A percentile compares a stretch with the other conserved stretches of the same genome.
Conservation (phyloP, 1,139 yeast species). For the Hansenula lynferdii region DNA sequence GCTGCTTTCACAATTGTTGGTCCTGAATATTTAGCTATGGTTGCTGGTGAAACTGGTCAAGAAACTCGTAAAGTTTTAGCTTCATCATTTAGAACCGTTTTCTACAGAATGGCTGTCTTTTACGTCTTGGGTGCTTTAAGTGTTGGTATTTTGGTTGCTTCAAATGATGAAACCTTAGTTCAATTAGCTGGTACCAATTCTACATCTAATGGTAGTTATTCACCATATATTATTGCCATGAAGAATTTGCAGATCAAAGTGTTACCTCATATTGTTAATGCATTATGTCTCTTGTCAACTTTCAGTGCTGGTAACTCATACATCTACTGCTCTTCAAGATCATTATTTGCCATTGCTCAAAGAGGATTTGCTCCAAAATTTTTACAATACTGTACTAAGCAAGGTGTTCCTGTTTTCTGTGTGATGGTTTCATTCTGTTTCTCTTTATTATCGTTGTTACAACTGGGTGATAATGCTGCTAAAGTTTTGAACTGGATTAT, state of each 20-base stretch:
- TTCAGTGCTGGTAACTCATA: neutral
- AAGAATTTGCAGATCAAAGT: neutral
- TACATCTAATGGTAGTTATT: slow-evolving; percentile 33
- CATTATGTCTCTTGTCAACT: neutral
- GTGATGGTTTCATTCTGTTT: neutral
- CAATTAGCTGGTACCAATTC: slow-evolving; percentile 56
- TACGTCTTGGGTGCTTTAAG: slow-evolving; percentile 41
- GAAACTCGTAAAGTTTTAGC: slow-evolving; percentile 45
- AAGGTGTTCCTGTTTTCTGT: neutral
- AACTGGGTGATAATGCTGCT: neutral
- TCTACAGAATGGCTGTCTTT: slow-evolving; percentile 40
- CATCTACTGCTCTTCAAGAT: neutral
- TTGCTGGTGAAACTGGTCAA: slow-evolving; percentile 45
- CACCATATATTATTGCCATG: neutral
- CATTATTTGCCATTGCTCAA: neutral
- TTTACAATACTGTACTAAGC: neutral
- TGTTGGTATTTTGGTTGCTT: slow-evolving; percentile 30
- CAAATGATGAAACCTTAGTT: slow-evolving; percentile 29
- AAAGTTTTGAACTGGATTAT: neutral
- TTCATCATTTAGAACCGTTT: slow-evolving; percentile 41
- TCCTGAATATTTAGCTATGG: slow-evolving; percentile 58
- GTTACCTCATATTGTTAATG: neutral
- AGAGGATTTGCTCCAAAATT: neutral
- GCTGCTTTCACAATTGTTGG: slow-evolving; percentile 75
- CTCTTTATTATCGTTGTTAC: neutral